Evolutionary conservation across 1,284 basidiomycete genomes (phyloP).

Genomic region (Papiliotrema flavescens): DNA sequence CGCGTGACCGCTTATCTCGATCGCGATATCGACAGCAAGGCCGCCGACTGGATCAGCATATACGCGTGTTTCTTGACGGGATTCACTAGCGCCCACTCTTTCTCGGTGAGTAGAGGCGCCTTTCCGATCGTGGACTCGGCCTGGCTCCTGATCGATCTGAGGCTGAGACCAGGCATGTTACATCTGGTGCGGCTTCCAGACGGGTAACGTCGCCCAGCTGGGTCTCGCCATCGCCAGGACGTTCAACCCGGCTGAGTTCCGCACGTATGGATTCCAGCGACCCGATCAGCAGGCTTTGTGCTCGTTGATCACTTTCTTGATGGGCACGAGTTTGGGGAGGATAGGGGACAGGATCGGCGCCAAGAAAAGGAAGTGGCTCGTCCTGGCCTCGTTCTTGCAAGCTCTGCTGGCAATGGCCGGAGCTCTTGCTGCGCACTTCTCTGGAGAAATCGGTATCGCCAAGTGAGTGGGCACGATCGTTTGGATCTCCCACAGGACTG

Average conservation of each 20-base stretch:
- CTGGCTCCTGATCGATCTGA: not conserved
- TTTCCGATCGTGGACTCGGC: not conserved
- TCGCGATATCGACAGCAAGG: conserved; percentile 60
- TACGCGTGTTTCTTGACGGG: conserved; percentile 84
- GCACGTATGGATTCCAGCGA: conserved; percentile 61
- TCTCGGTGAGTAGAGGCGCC: conserved; percentile 56
- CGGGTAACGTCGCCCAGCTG: conserved; percentile 55
- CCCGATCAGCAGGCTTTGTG: conserved; percentile 76
- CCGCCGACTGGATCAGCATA: conserved; percentile 60
- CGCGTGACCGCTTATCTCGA: not conserved
- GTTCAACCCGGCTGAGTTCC: conserved; percentile 56
- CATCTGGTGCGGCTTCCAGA: conserved; percentile 85
- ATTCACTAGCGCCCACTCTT: conserved; percentile 69
- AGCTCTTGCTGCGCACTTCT: conserved; percentile 60
- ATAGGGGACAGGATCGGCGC: conserved; percentile 58
- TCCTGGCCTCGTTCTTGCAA: conserved; percentile 66
- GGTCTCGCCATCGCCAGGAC: conserved; percentile 61
- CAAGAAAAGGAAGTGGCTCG: conserved; percentile 70
- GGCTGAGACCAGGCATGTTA: conserved; percentile 57
- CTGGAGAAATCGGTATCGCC: conserved; percentile 54
- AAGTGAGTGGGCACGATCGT: conserved; percentile 48
- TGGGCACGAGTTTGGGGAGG: conserved; percentile 48
- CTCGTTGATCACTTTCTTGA: conserved; percentile 66
- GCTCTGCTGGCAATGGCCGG: conserved; percentile 68
- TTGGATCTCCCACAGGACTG: not conserved